Evolutionary conservation across 1,139 yeast genomes (phyloP).

Genomic region (Diutina neorugosa): DNA sequence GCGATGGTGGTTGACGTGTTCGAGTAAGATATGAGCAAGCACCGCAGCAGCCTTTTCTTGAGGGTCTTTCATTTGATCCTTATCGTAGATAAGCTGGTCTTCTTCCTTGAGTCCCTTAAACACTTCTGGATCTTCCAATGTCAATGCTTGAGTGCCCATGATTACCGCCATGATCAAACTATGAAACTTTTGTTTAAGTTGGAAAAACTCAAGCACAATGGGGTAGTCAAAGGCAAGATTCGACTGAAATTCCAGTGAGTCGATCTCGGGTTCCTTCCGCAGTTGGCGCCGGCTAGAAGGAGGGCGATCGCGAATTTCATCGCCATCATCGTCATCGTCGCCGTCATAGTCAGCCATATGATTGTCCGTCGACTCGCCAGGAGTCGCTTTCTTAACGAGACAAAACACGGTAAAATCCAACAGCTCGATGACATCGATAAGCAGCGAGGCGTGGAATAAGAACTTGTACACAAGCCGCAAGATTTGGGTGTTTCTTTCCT

Average conservation of each 20-base stretch:
- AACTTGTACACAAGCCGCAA: conserved; percentile 41
- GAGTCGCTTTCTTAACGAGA: conserved; percentile 14
- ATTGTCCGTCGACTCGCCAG: background rate
- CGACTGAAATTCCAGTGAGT: background rate
- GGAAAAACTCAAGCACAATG: conserved; percentile 60
- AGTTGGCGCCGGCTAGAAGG: conserved; percentile 4
- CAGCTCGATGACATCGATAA: conserved; percentile 44
- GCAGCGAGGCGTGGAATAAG: conserved; percentile 35
- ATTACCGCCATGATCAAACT: conserved; percentile 48
- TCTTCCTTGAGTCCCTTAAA: conserved; percentile 53
- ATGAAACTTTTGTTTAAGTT: conserved; percentile 63
- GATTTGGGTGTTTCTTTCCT: conserved; percentile 41
- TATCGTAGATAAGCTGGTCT: conserved; percentile 31
- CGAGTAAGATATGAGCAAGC: conserved; percentile 32
- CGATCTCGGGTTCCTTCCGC: conserved; percentile 8
- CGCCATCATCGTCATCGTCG: conserved; percentile 6
- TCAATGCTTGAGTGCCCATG: conserved; percentile 58
- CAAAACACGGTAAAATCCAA: conserved; percentile 52
- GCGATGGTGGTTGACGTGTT: conserved; percentile 27
- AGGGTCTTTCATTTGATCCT: conserved; percentile 26
- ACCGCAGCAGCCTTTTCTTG: conserved; percentile 41
- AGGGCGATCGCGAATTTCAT: conserved; percentile 6
- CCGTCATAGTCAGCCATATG: conserved; percentile 7
- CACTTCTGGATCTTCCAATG: conserved; percentile 64
- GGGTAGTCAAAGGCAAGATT: conserved; percentile 42